These are phyloP conservation scores for Sporothrix dimorphospora DNA, from an alignment of 2,329 filamentous ascomycete genomes.

Conservation along the genomic window DNA sequence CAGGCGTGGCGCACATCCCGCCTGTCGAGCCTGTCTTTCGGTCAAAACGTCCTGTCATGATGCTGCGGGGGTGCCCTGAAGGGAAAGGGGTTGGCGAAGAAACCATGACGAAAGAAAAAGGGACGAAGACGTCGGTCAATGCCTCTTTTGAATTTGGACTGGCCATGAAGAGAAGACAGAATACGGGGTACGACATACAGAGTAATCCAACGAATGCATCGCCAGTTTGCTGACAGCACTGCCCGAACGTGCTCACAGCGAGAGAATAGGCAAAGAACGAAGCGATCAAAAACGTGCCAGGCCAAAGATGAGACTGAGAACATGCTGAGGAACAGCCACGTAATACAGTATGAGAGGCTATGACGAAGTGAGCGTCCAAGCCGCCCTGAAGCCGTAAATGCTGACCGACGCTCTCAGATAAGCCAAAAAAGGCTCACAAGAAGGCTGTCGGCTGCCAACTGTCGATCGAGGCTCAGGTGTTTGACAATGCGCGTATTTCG, in stretches of 20 bases:
- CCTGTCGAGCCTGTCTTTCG: background rate
- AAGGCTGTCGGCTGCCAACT: no score
- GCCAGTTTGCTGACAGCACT: background rate
- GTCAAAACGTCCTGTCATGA: background rate
- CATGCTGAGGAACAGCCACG: background rate
- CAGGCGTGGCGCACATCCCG: background rate
- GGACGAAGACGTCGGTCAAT: background rate
- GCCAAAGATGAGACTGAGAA: background rate
- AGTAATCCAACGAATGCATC: no score
- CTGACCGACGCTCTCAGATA: background rate
- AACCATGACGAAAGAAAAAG: background rate
- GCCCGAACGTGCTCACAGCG: background rate
- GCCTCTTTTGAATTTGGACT: background rate
- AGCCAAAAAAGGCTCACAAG: background rate
- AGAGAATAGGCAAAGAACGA: background rate
- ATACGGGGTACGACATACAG: background rate
- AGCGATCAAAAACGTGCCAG: background rate
- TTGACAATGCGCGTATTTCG: background rate
- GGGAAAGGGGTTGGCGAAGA: background rate
- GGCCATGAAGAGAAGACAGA: background rate
- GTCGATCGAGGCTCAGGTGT: background rate
- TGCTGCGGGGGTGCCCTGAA: background rate
- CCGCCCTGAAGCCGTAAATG: background rate
- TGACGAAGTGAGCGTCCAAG: background rate
- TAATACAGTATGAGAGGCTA: background rate